Evolutionary conservation across 805 yeast species (phyloP), one percentile per base, ranked within the genome.

Genomic region (Myxozyma melibiosi): DNA sequence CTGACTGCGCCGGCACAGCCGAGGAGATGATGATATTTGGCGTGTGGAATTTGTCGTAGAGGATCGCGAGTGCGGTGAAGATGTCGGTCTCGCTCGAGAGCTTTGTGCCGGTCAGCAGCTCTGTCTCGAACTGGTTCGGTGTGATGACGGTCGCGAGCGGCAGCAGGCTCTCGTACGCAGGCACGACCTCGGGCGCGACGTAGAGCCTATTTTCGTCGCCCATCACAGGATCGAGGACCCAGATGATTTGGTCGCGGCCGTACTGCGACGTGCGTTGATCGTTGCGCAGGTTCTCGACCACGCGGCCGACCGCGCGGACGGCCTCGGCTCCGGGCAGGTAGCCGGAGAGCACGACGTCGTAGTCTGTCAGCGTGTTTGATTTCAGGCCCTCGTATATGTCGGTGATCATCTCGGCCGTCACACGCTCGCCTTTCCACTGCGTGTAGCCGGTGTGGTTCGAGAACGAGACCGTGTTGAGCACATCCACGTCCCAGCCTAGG

Each of bases 401-500:
- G 7, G 62, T 49, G 16, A 91, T 68, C 40, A 79, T 78, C 0
- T 70, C 70, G 0, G 82, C 74, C 2, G 75, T 63, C 2, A 81
- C 74, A 51, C 78, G 77, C 16, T 76, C 70, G 2, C 97, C 97
- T 34, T 41, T 44, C 49, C 57, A 57, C 33, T 54, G 59, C 39
- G 57, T 51, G 47, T 62, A 62, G 0, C 96, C 98, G 1, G 97
- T 92, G 73, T 92, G 97, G 66, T 92, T 90, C 1, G 96, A 88
- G 65, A 85, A 84, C 67, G 89, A 88, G 20, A 91, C 96, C 1
- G 96, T 89, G 72, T 92, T 89, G 53, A 94, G 76, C 22, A 84
- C 84, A 69, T 92, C 97, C 8, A 91, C 96, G 68, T 94, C 92
- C 97, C 97, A 92, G 0, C 94, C 95, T 43, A 82, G 77, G 40